Evolutionary conservation across 257 asterid genomes (phyloP).

Genomic region (Solanum bukasovii): DNA sequence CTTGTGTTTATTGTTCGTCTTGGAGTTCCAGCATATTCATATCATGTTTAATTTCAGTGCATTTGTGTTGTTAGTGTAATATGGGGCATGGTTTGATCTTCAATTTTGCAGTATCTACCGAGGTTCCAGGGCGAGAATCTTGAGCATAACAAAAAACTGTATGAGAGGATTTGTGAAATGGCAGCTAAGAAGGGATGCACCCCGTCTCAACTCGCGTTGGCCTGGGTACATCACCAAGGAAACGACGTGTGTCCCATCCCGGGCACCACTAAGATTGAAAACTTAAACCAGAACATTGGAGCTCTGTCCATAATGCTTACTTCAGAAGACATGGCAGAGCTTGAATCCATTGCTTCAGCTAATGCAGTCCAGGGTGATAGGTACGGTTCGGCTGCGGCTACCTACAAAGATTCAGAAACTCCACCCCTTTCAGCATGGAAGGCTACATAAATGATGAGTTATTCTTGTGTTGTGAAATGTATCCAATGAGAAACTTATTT

Average conservation of each 20-base stretch:
- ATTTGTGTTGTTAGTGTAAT: neutral
- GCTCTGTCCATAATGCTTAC: slow-evolving; percentile 24
- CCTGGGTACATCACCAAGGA: slow-evolving; percentile 61
- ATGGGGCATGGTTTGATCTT: neutral
- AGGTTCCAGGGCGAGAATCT: slow-evolving; percentile 32
- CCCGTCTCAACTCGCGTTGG: slow-evolving; percentile 40
- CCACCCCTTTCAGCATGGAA: slow-evolving; percentile 23
- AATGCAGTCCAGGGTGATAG: slow-evolving; percentile 37
- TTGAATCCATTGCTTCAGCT: slow-evolving; percentile 27
- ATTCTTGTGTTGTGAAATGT: neutral
- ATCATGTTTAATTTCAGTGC: neutral
- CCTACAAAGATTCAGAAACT: slow-evolving; percentile 20
- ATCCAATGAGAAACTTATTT: neutral
- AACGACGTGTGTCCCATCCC: slow-evolving; percentile 39
- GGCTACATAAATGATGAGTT: neutral
- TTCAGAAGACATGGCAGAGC: slow-evolving; percentile 20
- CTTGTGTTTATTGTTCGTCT: neutral
- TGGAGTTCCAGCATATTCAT: neutral
- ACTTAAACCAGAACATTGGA: slow-evolving; percentile 23
- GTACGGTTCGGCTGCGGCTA: neutral
- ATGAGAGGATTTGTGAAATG: slow-evolving; percentile 16
- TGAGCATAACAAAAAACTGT: slow-evolving; percentile 26
- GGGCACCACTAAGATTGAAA: slow-evolving; percentile 32
- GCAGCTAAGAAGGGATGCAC: slow-evolving; percentile 39
- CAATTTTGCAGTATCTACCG: slow-evolving; percentile 17